Evolutionary conservation across 306 rosid genomes (phyloP).

Genomic region (Canavalia ensiformis): DNA sequence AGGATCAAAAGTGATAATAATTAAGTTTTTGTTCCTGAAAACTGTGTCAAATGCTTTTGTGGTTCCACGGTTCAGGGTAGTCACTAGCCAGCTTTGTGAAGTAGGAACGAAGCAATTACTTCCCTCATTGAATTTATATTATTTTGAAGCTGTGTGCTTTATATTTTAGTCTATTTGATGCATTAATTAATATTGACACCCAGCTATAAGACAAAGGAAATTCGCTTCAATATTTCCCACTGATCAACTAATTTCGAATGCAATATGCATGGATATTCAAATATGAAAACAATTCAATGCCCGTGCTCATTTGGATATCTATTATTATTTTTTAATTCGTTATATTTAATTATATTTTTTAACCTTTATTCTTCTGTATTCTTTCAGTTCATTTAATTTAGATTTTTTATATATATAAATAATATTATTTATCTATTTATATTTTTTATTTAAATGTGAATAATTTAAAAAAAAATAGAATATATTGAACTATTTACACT

Average conservation of each 20-base stretch:
- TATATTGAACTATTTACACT: too few relatives aligned
- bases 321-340: background rate
- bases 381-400: background rate
- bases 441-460: background rate
- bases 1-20: constrained; percentile 46
- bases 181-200: constrained; percentile 10
- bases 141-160: constrained; percentile 7
- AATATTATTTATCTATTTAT: background rate
- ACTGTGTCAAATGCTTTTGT: constrained; percentile 21
- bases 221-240: background rate
- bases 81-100: background rate
- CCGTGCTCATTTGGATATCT: background rate
- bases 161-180: background rate
- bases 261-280: background rate
- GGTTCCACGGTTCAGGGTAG: constrained; percentile 38
- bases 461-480: too few relatives aligned
- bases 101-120: constrained; percentile 46
- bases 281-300: background rate
- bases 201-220: constrained; percentile 28
- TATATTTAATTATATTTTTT: background rate
- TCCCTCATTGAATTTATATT: background rate
- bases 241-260: background rate
- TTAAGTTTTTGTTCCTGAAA: constrained; percentile 25
- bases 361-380: background rate
- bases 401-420: too few relatives aligned